Base-by-base conservation (phyloP, 441 rosid genomes). In the Metrosideros polymorpha region DNA sequence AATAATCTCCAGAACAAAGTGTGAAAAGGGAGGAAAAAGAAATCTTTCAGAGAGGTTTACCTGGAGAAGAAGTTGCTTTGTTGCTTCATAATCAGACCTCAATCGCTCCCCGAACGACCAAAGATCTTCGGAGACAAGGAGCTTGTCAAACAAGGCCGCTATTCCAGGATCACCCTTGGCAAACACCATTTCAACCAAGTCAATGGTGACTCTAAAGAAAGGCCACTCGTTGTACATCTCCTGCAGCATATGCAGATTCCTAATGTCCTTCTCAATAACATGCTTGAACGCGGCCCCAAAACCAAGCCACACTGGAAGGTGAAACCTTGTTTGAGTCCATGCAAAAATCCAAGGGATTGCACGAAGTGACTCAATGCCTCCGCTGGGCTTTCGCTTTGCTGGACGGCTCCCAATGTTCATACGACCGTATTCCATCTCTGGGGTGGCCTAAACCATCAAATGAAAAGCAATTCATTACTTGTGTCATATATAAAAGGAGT, bases 341-440 rank as follows among this genome's bases (percentile, higher is more conserved):
- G 99, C 99, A 91, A 98, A 98, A 88, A 98, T 96, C 99, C 99
- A 96, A 2, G 99, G 99, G 84, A 98, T 98, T 12, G 99, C 99
- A 86, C 99, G 94, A 30, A 95, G 95, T 76, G 93, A 94, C 89
- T 96, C 98, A 2, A 98, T 98, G 49, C 99, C 99, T 3, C 99
- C 99, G 52, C 97, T 96, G 57, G 98, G 98, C 91, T 95, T 98
- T 85, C 99, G 76, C 92, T 96, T 98, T 7, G 99, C 93, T 87
- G 99, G 98, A 82, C 98, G 95, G 85, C 99, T 98, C 87, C 99
- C 99, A 18, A 98, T 98, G 93, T 96, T 96, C 99, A 98, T 96
- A 87, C 99, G 94, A 30, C 99, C 99, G 82, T 96, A 95, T 91
- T 98, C 99, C 90, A 95, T 85, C 87, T 96, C 98, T 7, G 99